Evolutionary conservation across 2,329 filamentous ascomycete species (phyloP).

Genomic region (Elsinoe fawcettii): DNA sequence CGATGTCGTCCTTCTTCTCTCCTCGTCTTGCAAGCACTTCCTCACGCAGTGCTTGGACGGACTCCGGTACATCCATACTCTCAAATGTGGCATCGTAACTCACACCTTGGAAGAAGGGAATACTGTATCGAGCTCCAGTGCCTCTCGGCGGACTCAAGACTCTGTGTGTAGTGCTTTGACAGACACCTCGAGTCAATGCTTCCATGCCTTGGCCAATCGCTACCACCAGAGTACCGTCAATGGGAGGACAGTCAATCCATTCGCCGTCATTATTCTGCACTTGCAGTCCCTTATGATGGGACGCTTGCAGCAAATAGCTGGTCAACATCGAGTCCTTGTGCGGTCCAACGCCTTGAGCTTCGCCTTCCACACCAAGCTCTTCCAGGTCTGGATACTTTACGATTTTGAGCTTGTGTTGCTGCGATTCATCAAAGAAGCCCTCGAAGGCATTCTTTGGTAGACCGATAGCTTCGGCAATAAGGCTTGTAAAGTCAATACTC

Average conservation of each 20-base stretch:
- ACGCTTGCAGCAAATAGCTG: conserved; percentile 73
- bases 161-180: conserved; percentile 71
- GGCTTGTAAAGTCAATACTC: conserved; percentile 64
- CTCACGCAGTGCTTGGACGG: conserved; percentile 55
- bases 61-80: conserved; percentile 61
- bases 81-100: conserved; percentile 72
- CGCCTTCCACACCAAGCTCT: conserved; percentile 39
- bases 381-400: conserved; percentile 70
- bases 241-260: conserved; percentile 77
- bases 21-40: conserved; percentile 51
- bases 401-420: conserved; percentile 83
- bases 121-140: conserved; percentile 64
- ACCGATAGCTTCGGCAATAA: conserved; percentile 77
- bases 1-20: conserved; percentile 61
- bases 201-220: conserved; percentile 83
- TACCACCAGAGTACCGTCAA: conserved; percentile 71
- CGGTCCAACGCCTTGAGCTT: conserved; percentile 59
- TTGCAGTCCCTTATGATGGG: conserved; percentile 66
- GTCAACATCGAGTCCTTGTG: conserved; percentile 83
- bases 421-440: conserved; percentile 63
- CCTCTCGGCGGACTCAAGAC: conserved; percentile 68
- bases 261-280: conserved; percentile 69
- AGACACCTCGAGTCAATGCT: conserved; percentile 75
- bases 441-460: conserved; percentile 62
- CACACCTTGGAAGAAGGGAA: conserved; percentile 86